phyloP scores from a whole-genome alignment of 2,329 filamentous ascomycete genomes.

The Hypomyces perniciosus region DNA sequence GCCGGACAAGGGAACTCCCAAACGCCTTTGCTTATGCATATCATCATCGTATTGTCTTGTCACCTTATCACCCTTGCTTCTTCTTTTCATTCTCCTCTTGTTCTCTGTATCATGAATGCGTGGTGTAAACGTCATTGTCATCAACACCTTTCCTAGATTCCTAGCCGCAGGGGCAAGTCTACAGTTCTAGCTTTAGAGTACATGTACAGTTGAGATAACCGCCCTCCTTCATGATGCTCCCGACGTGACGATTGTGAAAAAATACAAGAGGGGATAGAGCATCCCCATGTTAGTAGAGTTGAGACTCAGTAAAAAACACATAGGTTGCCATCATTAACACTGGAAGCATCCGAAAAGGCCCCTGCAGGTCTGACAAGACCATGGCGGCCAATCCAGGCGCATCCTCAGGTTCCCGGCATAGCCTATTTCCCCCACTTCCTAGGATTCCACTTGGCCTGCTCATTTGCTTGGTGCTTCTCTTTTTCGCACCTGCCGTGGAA shows the following conservation, averaged over 20 bases:
- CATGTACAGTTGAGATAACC: slow-evolving; percentile 8
- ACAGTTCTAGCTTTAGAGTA: slow-evolving; percentile 13
- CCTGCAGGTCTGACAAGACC: neutral
- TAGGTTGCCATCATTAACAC: neutral
- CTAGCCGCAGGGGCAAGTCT: slow-evolving; percentile 4
- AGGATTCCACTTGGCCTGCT: neutral
- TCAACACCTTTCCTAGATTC: slow-evolving; percentile 1
- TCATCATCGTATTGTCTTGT: neutral
- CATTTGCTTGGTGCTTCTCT: neutral
- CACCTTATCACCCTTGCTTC: slow-evolving; percentile 1
- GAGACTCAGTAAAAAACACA: slow-evolving; percentile 13
- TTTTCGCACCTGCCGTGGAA: neutral
- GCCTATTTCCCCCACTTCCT: neutral
- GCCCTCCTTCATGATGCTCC: slow-evolving; percentile 1
- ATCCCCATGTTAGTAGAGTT: slow-evolving; percentile 13
- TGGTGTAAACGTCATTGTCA: no score
- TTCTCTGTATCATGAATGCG: neutral
- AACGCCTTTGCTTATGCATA: neutral
- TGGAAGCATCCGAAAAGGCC: neutral
- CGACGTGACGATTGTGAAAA: slow-evolving; percentile 9
- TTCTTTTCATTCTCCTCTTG: neutral
- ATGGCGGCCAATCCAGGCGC: slow-evolving; percentile 9
- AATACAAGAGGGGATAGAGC: slow-evolving; percentile 7
- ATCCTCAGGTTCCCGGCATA: slow-evolving; percentile 8
- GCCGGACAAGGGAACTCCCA: neutral